phyloP scores from a whole-genome alignment of 23 red algal species.

The Cyanidiococcus yangmingshanensis region DNA sequence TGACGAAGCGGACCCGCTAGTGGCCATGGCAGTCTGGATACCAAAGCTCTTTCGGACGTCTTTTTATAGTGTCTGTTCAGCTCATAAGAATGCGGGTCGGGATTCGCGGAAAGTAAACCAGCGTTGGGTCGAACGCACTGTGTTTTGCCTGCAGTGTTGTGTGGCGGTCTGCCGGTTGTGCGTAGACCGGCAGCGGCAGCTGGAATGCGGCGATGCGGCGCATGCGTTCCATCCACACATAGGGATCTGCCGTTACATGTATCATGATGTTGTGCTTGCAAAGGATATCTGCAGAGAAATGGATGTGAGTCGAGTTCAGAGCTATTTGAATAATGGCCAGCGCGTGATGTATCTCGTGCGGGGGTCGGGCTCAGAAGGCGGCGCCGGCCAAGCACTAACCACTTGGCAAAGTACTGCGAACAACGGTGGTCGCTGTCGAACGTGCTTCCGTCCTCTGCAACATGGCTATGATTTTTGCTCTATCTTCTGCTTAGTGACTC shows the following conservation, averaged over 20 bases:
- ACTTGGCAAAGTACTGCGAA: not conserved
- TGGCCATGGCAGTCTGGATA: not conserved
- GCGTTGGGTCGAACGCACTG: slow-evolving; percentile 9
- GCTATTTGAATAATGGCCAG: slow-evolving; percentile 21
- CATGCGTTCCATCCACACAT: not conserved
- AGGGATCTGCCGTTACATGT: slow-evolving; percentile 13
- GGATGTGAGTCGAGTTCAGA: slow-evolving; percentile 13
- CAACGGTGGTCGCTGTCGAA: slow-evolving; percentile 5
- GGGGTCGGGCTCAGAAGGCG: not conserved
- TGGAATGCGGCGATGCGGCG: not conserved
- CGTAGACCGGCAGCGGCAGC: slow-evolving; percentile 6
- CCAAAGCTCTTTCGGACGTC: slow-evolving; percentile 14
- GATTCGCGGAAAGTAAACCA: not conserved
- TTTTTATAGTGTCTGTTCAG: not conserved
- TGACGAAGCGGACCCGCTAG: not conserved
- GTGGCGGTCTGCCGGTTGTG: slow-evolving; percentile 14
- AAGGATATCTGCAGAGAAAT: slow-evolving; percentile 16
- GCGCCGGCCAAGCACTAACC: not conserved
- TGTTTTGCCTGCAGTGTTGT: slow-evolving; percentile 14
- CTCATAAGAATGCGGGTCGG: not conserved
- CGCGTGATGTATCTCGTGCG: slow-evolving; percentile 12
- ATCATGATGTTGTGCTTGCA: slow-evolving; percentile 15
- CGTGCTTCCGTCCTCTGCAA: slow-evolving; percentile 10
- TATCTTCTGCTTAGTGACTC: slow-evolving; percentile 5
- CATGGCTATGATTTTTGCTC: not conserved